Percentiles rank a stretch among this genome's conserved stretches.
phyloP scores from a whole-genome alignment of 2,329 filamentous ascomycete species.

The Aspergillus fijiensis region DNA sequence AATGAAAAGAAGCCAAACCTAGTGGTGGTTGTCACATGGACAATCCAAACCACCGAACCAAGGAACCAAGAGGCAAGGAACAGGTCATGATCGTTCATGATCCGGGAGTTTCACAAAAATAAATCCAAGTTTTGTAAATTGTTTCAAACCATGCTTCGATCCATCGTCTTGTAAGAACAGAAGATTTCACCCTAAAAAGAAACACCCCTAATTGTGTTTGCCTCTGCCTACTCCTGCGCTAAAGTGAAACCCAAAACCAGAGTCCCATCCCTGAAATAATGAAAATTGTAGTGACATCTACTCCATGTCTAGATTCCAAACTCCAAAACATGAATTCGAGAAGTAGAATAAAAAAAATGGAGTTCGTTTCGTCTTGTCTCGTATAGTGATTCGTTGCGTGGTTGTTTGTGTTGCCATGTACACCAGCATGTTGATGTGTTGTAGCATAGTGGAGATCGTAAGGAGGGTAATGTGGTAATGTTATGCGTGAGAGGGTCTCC shows the following conservation, averaged over 20 bases:
- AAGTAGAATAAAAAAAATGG: neutral
- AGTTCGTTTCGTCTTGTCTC: slow-evolving; percentile 1
- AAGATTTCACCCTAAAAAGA: neutral
- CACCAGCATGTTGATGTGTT: neutral
- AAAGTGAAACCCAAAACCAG: slow-evolving; percentile 1
- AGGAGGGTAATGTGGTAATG: neutral
- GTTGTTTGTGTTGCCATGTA: neutral
- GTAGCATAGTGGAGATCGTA: neutral
- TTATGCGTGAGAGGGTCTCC: neutral
- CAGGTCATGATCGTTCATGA: no score
- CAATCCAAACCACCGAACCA: no score
- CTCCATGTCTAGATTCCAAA: slow-evolving; percentile 1
- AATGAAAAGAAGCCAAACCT: no score
- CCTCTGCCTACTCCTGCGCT: slow-evolving; percentile 9
- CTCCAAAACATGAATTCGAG: neutral
- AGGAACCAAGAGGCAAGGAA: no score
- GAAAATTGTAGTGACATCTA: neutral
- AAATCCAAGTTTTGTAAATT: no score
- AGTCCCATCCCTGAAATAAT: neutral
- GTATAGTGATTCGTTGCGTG: neutral
- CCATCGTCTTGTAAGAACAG: neutral
- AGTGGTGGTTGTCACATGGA: no score
- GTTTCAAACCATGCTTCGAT: no score
- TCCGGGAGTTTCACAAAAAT: no score
- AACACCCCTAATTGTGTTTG: neutral